Conservation (phyloP, 257 asterid species). For the Knoxia roxburghii region DNA sequence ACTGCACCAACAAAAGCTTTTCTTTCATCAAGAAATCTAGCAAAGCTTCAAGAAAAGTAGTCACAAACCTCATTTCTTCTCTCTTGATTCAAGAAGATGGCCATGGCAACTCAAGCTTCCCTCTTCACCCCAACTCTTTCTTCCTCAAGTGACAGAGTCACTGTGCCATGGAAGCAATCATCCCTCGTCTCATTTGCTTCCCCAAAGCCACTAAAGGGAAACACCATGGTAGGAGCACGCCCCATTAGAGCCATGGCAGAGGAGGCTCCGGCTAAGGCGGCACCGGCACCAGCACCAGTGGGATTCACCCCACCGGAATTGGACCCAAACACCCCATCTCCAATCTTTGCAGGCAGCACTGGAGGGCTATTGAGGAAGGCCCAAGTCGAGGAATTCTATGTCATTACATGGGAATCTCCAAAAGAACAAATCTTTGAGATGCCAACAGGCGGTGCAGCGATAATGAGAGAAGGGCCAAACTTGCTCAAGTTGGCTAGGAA, state of each 20-base stretch:
- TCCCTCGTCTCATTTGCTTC: slow-evolving; percentile 31
- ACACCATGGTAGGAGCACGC: slow-evolving; percentile 11
- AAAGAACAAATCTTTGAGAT: slow-evolving; percentile 94
- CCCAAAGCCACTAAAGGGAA: slow-evolving; percentile 35
- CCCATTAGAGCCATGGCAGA: slow-evolving; percentile 69
- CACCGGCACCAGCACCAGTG: slow-evolving; percentile 42
- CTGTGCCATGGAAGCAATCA: slow-evolving; percentile 58
- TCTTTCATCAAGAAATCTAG: slow-evolving; percentile 1
- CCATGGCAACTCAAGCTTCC: slow-evolving; percentile 85
- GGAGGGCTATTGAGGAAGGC: slow-evolving; percentile 90
- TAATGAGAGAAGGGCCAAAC: slow-evolving; percentile 85
- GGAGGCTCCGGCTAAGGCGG: slow-evolving; percentile 32
- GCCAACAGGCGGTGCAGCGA: slow-evolving; percentile 99
- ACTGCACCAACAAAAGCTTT: slow-evolving; percentile 6
- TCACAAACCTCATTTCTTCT: not conserved
- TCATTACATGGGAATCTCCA: slow-evolving; percentile 91
- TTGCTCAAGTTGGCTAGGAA: slow-evolving; percentile 77
- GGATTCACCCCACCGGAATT: slow-evolving; percentile 88
- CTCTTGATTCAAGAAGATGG: slow-evolving; percentile 28
- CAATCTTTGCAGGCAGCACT: slow-evolving; percentile 94
- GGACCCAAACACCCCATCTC: slow-evolving; percentile 93
- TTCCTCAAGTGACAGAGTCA: slow-evolving; percentile 31
- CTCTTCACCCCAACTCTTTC: slow-evolving; percentile 70
- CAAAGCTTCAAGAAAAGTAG: not conserved
- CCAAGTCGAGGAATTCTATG: slow-evolving; percentile 90